Conservation (phyloP, 2,329 filamentous ascomycete species). For the Gliomastix tumulicola region DNA sequence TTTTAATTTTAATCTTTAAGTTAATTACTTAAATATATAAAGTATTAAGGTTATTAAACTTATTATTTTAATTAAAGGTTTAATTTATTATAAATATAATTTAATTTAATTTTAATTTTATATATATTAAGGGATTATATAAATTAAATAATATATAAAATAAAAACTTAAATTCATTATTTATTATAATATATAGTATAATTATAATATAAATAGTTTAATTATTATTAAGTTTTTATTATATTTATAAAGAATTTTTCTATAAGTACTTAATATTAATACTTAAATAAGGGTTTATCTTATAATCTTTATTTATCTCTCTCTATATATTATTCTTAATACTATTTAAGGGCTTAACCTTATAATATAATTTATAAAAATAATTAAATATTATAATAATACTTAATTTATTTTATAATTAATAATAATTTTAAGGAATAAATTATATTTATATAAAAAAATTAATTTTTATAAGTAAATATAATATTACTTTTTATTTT, state of each 20-base stretch:
- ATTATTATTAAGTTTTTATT: not conserved
- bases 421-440: not conserved
- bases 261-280: too few species aligned
- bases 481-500: not conserved
- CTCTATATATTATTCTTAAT: too few species aligned
- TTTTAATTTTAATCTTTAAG: not conserved
- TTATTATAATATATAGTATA: not conserved
- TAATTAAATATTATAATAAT: too few species aligned
- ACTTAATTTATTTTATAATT: not conserved
- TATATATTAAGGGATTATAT: not conserved
- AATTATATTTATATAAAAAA: not conserved
- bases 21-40: not conserved
- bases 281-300: not conserved
- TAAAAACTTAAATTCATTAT: not conserved
- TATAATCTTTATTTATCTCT: too few species aligned
- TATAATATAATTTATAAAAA: not conserved
- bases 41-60: not conserved
- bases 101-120: not conserved
- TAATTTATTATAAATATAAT: constrained; percentile 1
- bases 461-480: not conserved
- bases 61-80: not conserved
- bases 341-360: not conserved
- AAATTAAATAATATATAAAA: not conserved
- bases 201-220: not conserved
- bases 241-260: too few species aligned